Conservation (phyloP, 768 basidiomycete genomes). For the Mycena filopes region DNA sequence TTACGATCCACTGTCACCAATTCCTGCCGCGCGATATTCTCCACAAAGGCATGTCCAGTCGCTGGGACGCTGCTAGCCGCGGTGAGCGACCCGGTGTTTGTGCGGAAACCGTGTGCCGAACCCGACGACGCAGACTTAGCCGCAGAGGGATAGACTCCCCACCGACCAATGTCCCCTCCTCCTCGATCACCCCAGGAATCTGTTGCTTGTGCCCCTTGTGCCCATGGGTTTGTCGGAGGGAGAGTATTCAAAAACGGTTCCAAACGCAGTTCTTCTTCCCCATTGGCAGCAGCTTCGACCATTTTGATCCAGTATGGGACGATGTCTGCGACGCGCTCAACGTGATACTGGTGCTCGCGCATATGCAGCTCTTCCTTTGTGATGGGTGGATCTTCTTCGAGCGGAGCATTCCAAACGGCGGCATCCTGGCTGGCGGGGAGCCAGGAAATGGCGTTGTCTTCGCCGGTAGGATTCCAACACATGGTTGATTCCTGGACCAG, state of each 20-base stretch:
- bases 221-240: slow-evolving; percentile 13
- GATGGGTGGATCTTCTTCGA: slow-evolving; percentile 34
- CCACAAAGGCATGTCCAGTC: slow-evolving; percentile 24
- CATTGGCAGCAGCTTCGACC: slow-evolving; percentile 14
- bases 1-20: slow-evolving; percentile 45
- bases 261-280: slow-evolving; percentile 30
- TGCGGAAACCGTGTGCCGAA: slow-evolving; percentile 11
- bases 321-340: slow-evolving; percentile 61
- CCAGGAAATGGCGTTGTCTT: slow-evolving; percentile 36
- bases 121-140: slow-evolving; percentile 5
- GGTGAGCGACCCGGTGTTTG: slow-evolving; percentile 14
- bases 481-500: slow-evolving; percentile 33
- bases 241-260: slow-evolving; percentile 29
- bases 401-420: slow-evolving; percentile 38
- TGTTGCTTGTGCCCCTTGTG: slow-evolving; percentile 11
- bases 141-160: slow-evolving; percentile 15
- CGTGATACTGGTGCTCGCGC: slow-evolving; percentile 42
- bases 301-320: slow-evolving; percentile 60
- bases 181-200: slow-evolving; percentile 17
- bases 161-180: slow-evolving; percentile 11
- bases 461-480: slow-evolving; percentile 33
- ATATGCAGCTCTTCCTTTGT: slow-evolving; percentile 44
- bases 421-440: slow-evolving; percentile 32
- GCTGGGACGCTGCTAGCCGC: not conserved
- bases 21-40: slow-evolving; percentile 25